Percentiles rank a stretch among this genome's conserved stretches.
phyloP scores from a whole-genome alignment of 2,329 filamentous ascomycete genomes.

The Aspergillus sp. region DNA sequence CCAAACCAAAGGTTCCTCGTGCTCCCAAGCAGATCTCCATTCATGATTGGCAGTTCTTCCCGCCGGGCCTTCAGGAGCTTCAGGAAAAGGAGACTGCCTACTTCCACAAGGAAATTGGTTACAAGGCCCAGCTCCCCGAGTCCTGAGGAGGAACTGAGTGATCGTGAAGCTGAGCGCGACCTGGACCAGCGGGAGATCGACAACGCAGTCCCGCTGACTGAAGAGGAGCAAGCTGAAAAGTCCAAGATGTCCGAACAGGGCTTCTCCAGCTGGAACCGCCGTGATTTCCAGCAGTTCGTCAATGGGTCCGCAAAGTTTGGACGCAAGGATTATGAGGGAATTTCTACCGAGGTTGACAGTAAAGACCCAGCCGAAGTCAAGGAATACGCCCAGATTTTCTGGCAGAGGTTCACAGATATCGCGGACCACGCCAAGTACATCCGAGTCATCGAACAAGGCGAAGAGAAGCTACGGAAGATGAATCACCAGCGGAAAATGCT shows the following conservation, averaged over 20 bases:
- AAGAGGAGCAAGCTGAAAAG: conserved; percentile 84
- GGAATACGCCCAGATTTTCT: conserved; percentile 89
- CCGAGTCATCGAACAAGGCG: conserved; percentile 80
- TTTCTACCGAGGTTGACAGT: conserved; percentile 82
- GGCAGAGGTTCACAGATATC: conserved; percentile 89
- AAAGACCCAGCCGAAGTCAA: conserved; percentile 80
- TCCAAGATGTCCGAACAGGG: conserved; percentile 70
- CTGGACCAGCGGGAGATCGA: conserved; percentile 89
- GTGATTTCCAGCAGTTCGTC: conserved; percentile 97
- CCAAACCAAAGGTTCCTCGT: conserved; percentile 90
- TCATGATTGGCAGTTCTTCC: conserved; percentile 97
- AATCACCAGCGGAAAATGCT: conserved; percentile 90
- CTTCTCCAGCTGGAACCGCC: conserved; percentile 89
- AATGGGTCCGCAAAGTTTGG: conserved; percentile 92
- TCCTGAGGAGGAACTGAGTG: conserved; percentile 73
- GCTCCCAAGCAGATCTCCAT: conserved; percentile 86
- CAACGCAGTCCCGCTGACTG: conserved; percentile 75
- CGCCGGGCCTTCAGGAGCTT: conserved; percentile 68
- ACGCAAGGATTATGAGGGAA: conserved; percentile 72
- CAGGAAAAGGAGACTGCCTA: conserved; percentile 95
- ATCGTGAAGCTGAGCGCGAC: conserved; percentile 78
- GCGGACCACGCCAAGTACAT: conserved; percentile 82
- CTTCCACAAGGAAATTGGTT: conserved; percentile 91
- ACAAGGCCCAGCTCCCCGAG: conserved; percentile 89
- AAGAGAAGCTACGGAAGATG: conserved; percentile 79